Evolutionary conservation across 2,329 filamentous ascomycete species (phyloP), one percentile per base, ranked within the genome.

Genomic region (Venturia pyrina): DNA sequence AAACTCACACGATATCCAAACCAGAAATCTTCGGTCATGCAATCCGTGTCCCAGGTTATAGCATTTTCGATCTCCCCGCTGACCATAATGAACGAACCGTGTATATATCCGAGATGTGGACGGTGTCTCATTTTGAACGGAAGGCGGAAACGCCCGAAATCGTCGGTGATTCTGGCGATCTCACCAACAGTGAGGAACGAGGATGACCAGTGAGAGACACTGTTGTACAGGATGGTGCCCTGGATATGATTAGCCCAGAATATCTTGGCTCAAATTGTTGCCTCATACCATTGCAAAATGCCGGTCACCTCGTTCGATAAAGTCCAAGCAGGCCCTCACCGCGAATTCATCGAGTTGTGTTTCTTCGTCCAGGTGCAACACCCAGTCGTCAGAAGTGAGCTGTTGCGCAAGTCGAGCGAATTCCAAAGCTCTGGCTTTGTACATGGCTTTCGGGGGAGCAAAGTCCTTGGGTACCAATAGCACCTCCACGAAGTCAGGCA

Each of bases 11-110:
- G 46, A 48, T 48, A 21, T 5, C 61, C 63, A 62, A 66, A 67
- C 66, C 66, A 67, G 40, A 62, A 67, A 37, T 67, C 63, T 17
- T 67, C 66, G 19, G 63, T 46, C 37, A 67, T 50, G 37, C 50
- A 67, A 41, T 65, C 63, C 4, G 63, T 67, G 21, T 66, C 63
- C 63, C 66, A 66, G 8, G 46, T 59, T 15, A 65, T 46, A 10
- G n/a, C 63, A 34, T 65, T 62, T n/a, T 66, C 66, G 10, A 65
- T 41, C 19, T 43, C 53, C 5, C 66, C 66, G 5, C 53, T 61
- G 32, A 67, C 34, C n/a, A 66, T 56, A 13, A 67, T 53, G 32
- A 65, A 66, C 21, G 50, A 40, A 0, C 66, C 66, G 44, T 67
- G 66, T 15, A 43, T 17, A 43, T 43, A 43, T 43, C 41, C 41